Evolutionary conservation across 2,329 filamentous ascomycete genomes (phyloP).

Genomic region (Leptosphaerulina australis): DNA sequence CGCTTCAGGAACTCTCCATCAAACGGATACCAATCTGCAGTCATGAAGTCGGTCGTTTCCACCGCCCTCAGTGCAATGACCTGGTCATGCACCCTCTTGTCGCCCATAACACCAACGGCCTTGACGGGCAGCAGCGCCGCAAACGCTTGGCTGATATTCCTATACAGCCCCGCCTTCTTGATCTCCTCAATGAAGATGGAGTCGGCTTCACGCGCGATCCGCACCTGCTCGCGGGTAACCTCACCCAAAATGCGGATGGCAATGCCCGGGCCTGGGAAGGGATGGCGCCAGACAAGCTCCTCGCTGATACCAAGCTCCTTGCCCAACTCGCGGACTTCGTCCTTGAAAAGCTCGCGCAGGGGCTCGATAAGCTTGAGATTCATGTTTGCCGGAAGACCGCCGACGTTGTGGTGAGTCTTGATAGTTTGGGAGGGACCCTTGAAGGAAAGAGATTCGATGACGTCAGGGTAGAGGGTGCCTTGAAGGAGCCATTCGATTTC

Average conservation of each 20-base stretch:
- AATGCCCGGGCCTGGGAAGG: slow-evolving; percentile 77
- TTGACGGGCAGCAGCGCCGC: slow-evolving; percentile 70
- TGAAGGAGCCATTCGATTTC: slow-evolving; percentile 87
- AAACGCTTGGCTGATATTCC: slow-evolving; percentile 72
- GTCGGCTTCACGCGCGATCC: slow-evolving; percentile 78
- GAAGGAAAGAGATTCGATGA: slow-evolving; percentile 74
- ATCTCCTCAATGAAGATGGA: slow-evolving; percentile 81
- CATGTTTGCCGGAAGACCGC: slow-evolving; percentile 68
- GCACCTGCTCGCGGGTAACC: slow-evolving; percentile 77
- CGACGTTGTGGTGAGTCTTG: slow-evolving; percentile 77
- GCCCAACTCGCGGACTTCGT: slow-evolving; percentile 75
- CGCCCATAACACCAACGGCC: slow-evolving; percentile 72
- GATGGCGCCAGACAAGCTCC: slow-evolving; percentile 78
- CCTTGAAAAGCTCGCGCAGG: slow-evolving; percentile 80
- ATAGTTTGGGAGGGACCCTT: slow-evolving; percentile 74
- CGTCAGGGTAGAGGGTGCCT: slow-evolving; percentile 80
- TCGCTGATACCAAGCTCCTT: slow-evolving; percentile 72
- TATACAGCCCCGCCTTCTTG: slow-evolving; percentile 71
- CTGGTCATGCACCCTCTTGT: slow-evolving; percentile 70
- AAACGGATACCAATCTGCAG: slow-evolving; percentile 72
- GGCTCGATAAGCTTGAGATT: slow-evolving; percentile 77
- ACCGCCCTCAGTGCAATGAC: slow-evolving; percentile 68
- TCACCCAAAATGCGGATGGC: slow-evolving; percentile 84
- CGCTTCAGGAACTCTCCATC: slow-evolving; percentile 67
- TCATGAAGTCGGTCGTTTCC: slow-evolving; percentile 74